Conservation (phyloP, 805 yeast species). For the Starmerella stigmatis region DNA sequence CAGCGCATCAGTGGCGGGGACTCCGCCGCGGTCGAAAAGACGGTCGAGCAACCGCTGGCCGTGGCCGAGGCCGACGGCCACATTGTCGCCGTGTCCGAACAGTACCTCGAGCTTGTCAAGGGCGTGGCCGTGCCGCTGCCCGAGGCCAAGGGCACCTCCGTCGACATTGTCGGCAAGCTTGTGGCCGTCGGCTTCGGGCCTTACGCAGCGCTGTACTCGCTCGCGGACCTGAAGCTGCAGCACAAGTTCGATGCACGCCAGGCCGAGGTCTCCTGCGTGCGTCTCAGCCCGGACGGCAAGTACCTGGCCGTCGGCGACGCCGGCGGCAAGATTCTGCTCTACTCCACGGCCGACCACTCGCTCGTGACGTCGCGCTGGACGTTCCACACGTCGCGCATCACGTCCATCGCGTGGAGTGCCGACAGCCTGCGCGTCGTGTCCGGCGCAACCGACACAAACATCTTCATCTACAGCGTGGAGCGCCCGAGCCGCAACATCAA, state of each 20-base stretch:
- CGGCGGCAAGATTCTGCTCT: slow-evolving; percentile 76
- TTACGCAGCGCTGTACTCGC: slow-evolving; percentile 36
- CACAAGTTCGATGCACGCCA: slow-evolving; percentile 40
- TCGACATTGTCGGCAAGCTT: slow-evolving; percentile 32
- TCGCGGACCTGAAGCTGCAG: slow-evolving; percentile 28
- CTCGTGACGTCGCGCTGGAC: slow-evolving; percentile 83
- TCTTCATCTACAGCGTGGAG: slow-evolving; percentile 68
- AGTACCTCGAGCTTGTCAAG: slow-evolving; percentile 34
- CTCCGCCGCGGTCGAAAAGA: slow-evolving; percentile 28
- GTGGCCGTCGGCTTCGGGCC: slow-evolving; percentile 44
- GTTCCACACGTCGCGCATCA: slow-evolving; percentile 78
- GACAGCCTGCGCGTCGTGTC: slow-evolving; percentile 65
- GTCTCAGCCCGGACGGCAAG: slow-evolving; percentile 60
- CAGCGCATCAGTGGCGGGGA: slow-evolving; percentile 32
- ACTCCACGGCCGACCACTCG: slow-evolving; percentile 42
- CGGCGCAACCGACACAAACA: slow-evolving; percentile 73
- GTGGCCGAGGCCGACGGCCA: slow-evolving; percentile 33
- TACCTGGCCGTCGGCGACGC: slow-evolving; percentile 76
- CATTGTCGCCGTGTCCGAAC: slow-evolving; percentile 39
- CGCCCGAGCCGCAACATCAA: slow-evolving; percentile 71
- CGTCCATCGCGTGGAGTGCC: slow-evolving; percentile 65
- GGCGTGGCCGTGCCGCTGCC: slow-evolving; percentile 5
- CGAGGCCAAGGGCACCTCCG: slow-evolving; percentile 19
- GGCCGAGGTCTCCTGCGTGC: slow-evolving; percentile 51
- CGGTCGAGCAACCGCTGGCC: slow-evolving; percentile 38